Conservation (phyloP, 2,329 filamentous ascomycete genomes). For the Lasiodiplodia gonubiensis region DNA sequence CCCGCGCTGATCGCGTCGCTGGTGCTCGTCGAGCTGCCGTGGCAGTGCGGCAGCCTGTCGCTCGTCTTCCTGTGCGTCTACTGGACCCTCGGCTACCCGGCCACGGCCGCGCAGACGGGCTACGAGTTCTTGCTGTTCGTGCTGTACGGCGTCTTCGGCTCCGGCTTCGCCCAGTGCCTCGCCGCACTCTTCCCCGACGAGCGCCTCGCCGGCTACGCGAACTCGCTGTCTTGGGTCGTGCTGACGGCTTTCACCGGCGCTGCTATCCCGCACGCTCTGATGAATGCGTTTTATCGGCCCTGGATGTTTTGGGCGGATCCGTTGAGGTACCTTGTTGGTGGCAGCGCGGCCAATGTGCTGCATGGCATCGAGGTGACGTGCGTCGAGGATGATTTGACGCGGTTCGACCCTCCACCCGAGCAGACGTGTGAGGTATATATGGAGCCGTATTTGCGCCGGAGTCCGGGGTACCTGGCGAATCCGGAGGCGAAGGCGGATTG, state of each 20-base stretch:
- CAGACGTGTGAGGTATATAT: conserved; percentile 67
- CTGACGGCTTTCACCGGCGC: conserved; percentile 77
- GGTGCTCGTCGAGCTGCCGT: conserved; percentile 74
- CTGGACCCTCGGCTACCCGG: conserved; percentile 44
- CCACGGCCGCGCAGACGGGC: conserved; percentile 39
- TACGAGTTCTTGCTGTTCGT: conserved; percentile 65
- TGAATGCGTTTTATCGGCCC: conserved; percentile 68
- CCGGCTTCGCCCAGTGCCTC: conserved; percentile 70
- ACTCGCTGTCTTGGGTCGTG: conserved; percentile 72
- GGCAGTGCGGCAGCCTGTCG: conserved; percentile 67
- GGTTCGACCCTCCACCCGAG: conserved; percentile 64
- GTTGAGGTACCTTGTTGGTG: conserved; percentile 70
- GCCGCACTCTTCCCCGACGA: conserved; percentile 70
- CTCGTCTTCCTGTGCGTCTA: conserved; percentile 64
- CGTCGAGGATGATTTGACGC: conserved; percentile 61
- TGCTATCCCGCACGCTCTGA: conserved; percentile 67
- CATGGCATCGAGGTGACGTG: conserved; percentile 64
- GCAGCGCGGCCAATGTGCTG: conserved; percentile 62
- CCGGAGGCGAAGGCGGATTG: conserved; percentile 58
- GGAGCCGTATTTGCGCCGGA: conserved; percentile 56
- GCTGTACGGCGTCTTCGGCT: conserved; percentile 69
- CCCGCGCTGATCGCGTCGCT: conserved; percentile 69
- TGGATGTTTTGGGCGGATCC: conserved; percentile 64
- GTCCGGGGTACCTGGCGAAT: conserved; percentile 66
- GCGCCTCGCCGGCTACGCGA: conserved; percentile 68